Percentiles rank a stretch among this genome's conserved stretches.
phyloP scores from a whole-genome alignment of 1,139 yeast species.

The Eremothecium gossypii region DNA sequence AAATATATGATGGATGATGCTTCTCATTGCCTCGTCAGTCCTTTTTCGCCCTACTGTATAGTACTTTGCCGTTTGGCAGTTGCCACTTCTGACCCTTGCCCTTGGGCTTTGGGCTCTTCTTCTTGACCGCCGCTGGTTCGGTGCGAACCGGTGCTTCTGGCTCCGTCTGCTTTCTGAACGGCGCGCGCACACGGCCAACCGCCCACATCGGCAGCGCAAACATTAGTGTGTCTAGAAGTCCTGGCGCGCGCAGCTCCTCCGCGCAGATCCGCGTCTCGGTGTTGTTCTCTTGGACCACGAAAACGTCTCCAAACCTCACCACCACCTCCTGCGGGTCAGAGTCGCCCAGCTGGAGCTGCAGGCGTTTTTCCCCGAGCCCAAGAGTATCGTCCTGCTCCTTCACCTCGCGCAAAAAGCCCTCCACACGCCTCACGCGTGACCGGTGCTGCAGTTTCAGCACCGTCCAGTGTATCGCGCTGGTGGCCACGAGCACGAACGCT shows the following conservation, averaged over 20 bases:
- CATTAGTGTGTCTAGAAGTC: conserved; percentile 48
- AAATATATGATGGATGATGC: neutral
- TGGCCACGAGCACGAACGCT: conserved; percentile 40
- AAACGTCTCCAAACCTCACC: conserved; percentile 68
- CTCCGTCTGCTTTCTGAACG: conserved; percentile 6
- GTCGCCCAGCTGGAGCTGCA: conserved; percentile 30
- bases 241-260: conserved; percentile 33
- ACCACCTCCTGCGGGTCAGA: conserved; percentile 49
- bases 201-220: conserved; percentile 37
- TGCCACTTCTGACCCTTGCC: conserved; percentile 19
- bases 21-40: conserved; percentile 8
- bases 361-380: conserved; percentile 32
- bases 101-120: conserved; percentile 10
- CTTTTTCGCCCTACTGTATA: conserved; percentile 34
- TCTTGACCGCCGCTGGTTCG: conserved; percentile 1
- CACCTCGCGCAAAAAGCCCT: conserved; percentile 41
- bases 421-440: conserved; percentile 56
- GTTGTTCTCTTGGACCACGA: conserved; percentile 46
- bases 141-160: conserved; percentile 6
- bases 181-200: conserved; percentile 26
- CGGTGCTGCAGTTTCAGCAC: conserved; percentile 45
- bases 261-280: conserved; percentile 28
- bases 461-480: conserved; percentile 53
- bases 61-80: neutral
- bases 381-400: conserved; percentile 53